A percentile compares a stretch with the other conserved stretches of the same genome.
Conservation (phyloP, 2,329 filamentous ascomycete genomes). For the Fusarium xylarioides region DNA sequence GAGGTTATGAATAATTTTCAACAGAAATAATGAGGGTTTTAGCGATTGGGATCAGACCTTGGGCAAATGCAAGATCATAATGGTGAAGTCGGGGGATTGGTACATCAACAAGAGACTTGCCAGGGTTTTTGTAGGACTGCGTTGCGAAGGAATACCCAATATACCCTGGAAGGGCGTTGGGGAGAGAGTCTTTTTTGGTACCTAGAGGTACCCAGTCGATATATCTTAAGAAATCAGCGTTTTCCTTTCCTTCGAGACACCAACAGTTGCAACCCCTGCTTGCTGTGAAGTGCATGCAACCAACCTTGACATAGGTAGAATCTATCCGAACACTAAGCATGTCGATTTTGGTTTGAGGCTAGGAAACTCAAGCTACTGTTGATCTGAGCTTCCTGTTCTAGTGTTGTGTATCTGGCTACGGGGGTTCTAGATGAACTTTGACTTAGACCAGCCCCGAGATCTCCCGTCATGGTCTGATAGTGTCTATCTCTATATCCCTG, state of each 20-base stretch:
- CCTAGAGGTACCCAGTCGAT: not conserved
- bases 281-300: not conserved
- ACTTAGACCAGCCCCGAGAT: not conserved
- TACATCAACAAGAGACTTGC: not conserved
- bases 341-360: not conserved
- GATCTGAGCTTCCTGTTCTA: not conserved
- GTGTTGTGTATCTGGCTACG: not conserved
- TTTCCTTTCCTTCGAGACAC: not conserved
- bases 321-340: not conserved
- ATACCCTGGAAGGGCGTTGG: constrained; percentile 44
- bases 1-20: constrained; percentile 7
- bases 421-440: not conserved
- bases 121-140: constrained; percentile 36
- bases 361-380: not conserved
- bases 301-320: not conserved
- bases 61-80: constrained; percentile 5
- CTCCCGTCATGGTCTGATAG: not conserved
- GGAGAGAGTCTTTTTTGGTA: constrained; percentile 33
- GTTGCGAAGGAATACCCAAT: constrained; percentile 40
- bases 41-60: constrained; percentile 3
- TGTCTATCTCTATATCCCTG: not conserved
- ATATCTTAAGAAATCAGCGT: constrained; percentile 14
- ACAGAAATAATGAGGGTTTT: constrained; percentile 17
- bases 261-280: not conserved
- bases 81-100: constrained; percentile 2